Conservation (phyloP, 2,329 filamentous ascomycete genomes). For the Cryphonectria parasitica region DNA sequence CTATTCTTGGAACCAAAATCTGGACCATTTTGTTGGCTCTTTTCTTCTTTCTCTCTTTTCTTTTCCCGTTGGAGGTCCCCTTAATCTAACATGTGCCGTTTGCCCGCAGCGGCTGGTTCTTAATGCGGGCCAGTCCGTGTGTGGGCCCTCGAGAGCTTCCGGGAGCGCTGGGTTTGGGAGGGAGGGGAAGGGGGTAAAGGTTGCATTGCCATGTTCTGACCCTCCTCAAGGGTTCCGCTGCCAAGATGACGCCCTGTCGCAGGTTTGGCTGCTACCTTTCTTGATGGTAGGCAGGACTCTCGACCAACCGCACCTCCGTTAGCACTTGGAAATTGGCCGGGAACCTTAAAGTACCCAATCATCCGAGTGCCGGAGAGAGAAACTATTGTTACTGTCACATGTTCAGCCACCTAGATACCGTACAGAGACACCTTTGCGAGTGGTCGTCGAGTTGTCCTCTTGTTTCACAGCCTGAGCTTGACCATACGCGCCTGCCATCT, state of each 20-base stretch:
- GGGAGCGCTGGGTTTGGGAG: neutral
- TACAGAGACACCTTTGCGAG: too few species aligned
- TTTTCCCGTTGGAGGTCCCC: neutral
- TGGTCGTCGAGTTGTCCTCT: neutral
- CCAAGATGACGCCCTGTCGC: neutral
- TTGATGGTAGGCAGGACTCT: neutral
- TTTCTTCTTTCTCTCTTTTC: neutral
- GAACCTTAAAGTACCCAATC: too few species aligned
- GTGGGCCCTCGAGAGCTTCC: neutral
- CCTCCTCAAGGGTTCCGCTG: neutral
- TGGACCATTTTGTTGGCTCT: neutral
- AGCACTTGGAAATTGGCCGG: too few species aligned
- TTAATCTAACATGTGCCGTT: conserved; percentile 9
- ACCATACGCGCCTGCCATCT: neutral
- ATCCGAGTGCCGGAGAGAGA: too few species aligned
- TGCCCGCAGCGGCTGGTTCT: neutral
- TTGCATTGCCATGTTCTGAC: neutral
- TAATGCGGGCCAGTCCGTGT: conserved; percentile 5
- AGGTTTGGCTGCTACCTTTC: neutral
- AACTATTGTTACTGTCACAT: neutral
- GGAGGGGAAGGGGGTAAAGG: neutral
- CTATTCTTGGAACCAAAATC: conserved; percentile 8
- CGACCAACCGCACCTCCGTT: too few species aligned
- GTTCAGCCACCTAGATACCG: too few species aligned
- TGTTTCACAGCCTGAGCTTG: neutral